A percentile compares a stretch with the other conserved stretches of the same genome.
Conservation (phyloP, 2,329 filamentous ascomycete species). For the Chalaropsis ovoidea region DNA sequence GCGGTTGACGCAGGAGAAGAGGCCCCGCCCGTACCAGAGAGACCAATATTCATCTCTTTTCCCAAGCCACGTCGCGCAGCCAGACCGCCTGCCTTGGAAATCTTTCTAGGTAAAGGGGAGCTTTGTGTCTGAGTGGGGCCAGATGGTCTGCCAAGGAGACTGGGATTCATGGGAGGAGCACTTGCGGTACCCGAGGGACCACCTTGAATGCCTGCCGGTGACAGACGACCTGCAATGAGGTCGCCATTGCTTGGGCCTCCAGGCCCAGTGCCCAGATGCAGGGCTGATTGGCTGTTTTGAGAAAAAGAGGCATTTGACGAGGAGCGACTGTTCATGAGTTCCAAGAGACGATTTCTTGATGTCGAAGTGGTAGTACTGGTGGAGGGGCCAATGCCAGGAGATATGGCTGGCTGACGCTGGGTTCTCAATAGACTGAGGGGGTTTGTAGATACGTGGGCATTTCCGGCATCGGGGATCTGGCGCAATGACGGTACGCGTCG, state of each 20-base stretch:
- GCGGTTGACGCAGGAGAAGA: slow-evolving; percentile 24
- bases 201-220: not conserved
- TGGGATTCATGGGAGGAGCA: not conserved
- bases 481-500: slow-evolving; percentile 21
- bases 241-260: not conserved
- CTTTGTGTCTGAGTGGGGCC: slow-evolving; percentile 3
- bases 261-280: slow-evolving; percentile 6
- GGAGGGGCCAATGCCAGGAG: not conserved
- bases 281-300: slow-evolving; percentile 3
- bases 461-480: slow-evolving; percentile 16
- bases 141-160: slow-evolving; percentile 3
- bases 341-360: not conserved
- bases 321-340: slow-evolving; percentile 17
- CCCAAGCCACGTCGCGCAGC: slow-evolving; percentile 55
- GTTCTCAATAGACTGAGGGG: slow-evolving; percentile 15
- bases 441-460: slow-evolving; percentile 8
- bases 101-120: not conserved
- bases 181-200: not conserved
- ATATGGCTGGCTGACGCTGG: slow-evolving; percentile 16
- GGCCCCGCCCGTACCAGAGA: not conserved
- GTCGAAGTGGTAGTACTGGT: not conserved
- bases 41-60: slow-evolving; percentile 32
- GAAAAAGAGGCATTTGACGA: not conserved
- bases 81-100: slow-evolving; percentile 37
- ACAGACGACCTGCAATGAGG: not conserved